phyloP scores from a whole-genome alignment of 768 basidiomycete species.

The Macrolepiota dolichaula region DNA sequence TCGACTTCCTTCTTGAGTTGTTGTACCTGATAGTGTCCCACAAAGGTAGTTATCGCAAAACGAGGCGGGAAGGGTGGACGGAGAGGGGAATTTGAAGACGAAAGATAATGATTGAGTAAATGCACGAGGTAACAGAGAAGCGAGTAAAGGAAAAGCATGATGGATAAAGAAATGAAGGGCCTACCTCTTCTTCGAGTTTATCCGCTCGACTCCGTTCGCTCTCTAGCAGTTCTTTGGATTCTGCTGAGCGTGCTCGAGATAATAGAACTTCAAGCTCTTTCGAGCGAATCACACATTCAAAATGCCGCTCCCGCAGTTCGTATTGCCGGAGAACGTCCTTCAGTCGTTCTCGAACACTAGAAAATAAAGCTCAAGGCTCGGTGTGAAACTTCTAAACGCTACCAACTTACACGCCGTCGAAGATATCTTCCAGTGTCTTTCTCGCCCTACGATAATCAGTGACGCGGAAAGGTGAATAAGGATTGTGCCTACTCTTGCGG shows the following conservation, averaged over 20 bases:
- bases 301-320: slow-evolving; percentile 87
- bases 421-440: slow-evolving; percentile 76
- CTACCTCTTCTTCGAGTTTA: slow-evolving; percentile 73
- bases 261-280: slow-evolving; percentile 88
- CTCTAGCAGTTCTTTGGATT: slow-evolving; percentile 81
- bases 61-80: background rate
- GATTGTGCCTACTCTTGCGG: slow-evolving; percentile 59
- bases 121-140: slow-evolving; percentile 2
- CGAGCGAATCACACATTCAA: slow-evolving; percentile 88
- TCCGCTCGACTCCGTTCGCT: slow-evolving; percentile 67
- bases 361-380: background rate
- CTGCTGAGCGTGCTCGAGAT: slow-evolving; percentile 83
- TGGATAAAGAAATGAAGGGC: slow-evolving; percentile 21
- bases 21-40: slow-evolving; percentile 40
- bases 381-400: slow-evolving; percentile 1
- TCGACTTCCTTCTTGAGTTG: slow-evolving; percentile 76
- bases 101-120: background rate
- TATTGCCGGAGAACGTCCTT: slow-evolving; percentile 87
- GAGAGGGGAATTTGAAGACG: background rate
- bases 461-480: background rate
- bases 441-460: slow-evolving; percentile 48
- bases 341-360: slow-evolving; percentile 78
- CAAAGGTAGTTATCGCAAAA: background rate
- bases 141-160: slow-evolving; percentile 4
- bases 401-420: slow-evolving; percentile 73